phyloP scores from a whole-genome alignment of 2,329 filamentous ascomycete genomes.

The Talaromyces sp. region DNA sequence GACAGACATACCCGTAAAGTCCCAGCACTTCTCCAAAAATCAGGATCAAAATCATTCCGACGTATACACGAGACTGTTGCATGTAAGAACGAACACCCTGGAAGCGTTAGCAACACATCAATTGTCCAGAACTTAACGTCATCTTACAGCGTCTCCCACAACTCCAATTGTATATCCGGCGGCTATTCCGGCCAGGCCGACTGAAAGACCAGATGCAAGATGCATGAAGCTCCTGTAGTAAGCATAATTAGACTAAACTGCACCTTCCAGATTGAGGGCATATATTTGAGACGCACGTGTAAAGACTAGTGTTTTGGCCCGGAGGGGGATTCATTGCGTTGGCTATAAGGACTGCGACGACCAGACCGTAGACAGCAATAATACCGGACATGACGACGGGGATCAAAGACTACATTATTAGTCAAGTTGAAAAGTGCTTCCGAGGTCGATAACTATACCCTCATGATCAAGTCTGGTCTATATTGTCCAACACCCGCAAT shows the following conservation, averaged over 20 bases:
- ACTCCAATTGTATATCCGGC: constrained; percentile 96
- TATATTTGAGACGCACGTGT: constrained; percentile 57
- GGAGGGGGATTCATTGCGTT: constrained; percentile 76
- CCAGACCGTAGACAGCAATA: constrained; percentile 94
- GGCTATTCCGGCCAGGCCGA: constrained; percentile 87
- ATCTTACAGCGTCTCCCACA: constrained; percentile 77
- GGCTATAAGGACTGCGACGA: constrained; percentile 93
- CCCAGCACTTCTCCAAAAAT: constrained; percentile 98
- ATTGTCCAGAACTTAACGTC: background rate
- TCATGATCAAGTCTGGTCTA: constrained; percentile 66
- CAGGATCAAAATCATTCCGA: constrained; percentile 96
- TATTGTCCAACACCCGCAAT: constrained; percentile 65
- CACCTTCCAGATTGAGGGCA: background rate
- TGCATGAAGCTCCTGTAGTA: constrained; percentile 78
- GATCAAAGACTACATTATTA: constrained; percentile 43
- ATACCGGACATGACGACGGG: constrained; percentile 91
- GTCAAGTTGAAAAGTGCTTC: background rate
- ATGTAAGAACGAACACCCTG: constrained; percentile 87
- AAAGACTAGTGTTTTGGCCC: constrained; percentile 71
- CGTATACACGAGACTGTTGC: constrained; percentile 92
- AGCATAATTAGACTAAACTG: constrained; percentile 19
- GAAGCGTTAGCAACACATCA: background rate
- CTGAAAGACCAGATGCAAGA: constrained; percentile 81
- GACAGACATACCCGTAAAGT: constrained; percentile 75
- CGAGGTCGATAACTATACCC: constrained; percentile 40